phyloP scores from a whole-genome alignment of 2,329 filamentous ascomycete genomes.

The Emericellopsis cladophorae region DNA sequence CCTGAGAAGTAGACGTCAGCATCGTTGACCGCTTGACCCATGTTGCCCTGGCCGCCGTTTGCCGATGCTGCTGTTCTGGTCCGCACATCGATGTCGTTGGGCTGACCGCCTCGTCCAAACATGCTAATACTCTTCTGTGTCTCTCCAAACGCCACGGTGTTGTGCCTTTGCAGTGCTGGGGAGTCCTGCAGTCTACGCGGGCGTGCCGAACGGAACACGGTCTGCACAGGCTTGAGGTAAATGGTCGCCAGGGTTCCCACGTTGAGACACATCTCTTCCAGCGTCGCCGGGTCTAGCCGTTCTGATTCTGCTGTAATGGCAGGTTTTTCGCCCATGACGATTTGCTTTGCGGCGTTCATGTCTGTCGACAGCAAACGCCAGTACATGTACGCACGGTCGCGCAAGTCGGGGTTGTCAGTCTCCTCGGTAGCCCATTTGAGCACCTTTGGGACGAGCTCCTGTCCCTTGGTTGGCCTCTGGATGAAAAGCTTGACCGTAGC shows the following conservation, averaged over 20 bases:
- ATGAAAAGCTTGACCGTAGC: slow-evolving; percentile 98
- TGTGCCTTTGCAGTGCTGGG: slow-evolving; percentile 70
- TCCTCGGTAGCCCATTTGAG: slow-evolving; percentile 98
- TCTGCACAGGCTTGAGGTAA: slow-evolving; percentile 94
- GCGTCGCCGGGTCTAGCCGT: slow-evolving; percentile 76
- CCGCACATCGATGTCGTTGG: slow-evolving; percentile 35
- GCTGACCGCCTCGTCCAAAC: slow-evolving; percentile 39
- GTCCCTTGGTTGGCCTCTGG: slow-evolving; percentile 86
- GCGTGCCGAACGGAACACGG: slow-evolving; percentile 84
- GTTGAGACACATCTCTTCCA: slow-evolving; percentile 95
- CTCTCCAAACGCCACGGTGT: slow-evolving; percentile 39
- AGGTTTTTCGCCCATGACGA: slow-evolving; percentile 97
- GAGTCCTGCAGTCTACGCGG: slow-evolving; percentile 69
- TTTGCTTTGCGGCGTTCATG: slow-evolving; percentile 68
- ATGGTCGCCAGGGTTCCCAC: slow-evolving; percentile 94
- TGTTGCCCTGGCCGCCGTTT: slow-evolving; percentile 27
- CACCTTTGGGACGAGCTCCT: slow-evolving; percentile 85
- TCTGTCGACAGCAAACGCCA: slow-evolving; percentile 93
- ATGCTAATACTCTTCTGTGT: slow-evolving; percentile 47
- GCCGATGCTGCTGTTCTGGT: slow-evolving; percentile 14
- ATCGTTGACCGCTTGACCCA: slow-evolving; percentile 62
- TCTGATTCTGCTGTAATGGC: slow-evolving; percentile 93
- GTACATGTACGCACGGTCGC: slow-evolving; percentile 98
- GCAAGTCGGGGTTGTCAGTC: slow-evolving; percentile 95
- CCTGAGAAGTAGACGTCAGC: slow-evolving; percentile 85